A percentile compares a stretch with the other conserved stretches of the same genome.
phyloP scores from a whole-genome alignment of 345 rosid species.

The Euclidium syriacum region DNA sequence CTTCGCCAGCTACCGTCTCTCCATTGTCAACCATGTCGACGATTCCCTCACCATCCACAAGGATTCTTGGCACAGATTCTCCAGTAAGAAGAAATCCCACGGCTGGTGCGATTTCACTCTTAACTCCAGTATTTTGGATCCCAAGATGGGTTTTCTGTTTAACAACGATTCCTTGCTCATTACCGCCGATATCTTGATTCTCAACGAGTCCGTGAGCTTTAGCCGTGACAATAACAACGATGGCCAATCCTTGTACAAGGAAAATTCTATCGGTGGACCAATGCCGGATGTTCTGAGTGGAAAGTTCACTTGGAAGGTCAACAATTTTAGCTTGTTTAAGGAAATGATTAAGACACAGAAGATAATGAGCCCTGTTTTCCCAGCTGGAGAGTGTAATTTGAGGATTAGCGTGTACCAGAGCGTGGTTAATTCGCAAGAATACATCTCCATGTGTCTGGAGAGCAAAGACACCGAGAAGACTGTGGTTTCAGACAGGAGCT shows the following conservation, averaged over 20 bases:
- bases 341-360: conserved; percentile 98
- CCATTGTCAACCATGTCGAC: conserved; percentile 68
- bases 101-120: conserved; percentile 99
- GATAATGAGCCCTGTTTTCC: conserved; percentile 98
- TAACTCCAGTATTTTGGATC: conserved; percentile 70
- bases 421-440: conserved; percentile 73
- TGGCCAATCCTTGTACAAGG: conserved; percentile 44
- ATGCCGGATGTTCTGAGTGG: conserved; percentile 87
- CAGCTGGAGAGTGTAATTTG: conserved; percentile 92
- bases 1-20: conserved; percentile 90
- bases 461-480: conserved; percentile 90
- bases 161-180: conserved; percentile 67
- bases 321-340: conserved; percentile 89
- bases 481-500: conserved; percentile 62
- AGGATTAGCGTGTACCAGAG: conserved; percentile 94
- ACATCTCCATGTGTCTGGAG: conserved; percentile 95
- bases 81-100: conserved; percentile 93
- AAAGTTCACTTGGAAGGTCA: conserved; percentile 94
- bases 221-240: conserved; percentile 76
- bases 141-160: conserved; percentile 72
- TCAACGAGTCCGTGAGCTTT: conserved; percentile 82
- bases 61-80: conserved; percentile 99
- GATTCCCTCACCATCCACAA: conserved; percentile 88
- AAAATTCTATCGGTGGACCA: conserved; percentile 54
- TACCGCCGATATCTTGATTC: conserved; percentile 83